Percentiles rank a stretch among this genome's conserved stretches.
These are phyloP conservation scores for Heimioporus sp. DNA, from an alignment of 768 basidiomycete species.

Conservation along the genomic window DNA sequence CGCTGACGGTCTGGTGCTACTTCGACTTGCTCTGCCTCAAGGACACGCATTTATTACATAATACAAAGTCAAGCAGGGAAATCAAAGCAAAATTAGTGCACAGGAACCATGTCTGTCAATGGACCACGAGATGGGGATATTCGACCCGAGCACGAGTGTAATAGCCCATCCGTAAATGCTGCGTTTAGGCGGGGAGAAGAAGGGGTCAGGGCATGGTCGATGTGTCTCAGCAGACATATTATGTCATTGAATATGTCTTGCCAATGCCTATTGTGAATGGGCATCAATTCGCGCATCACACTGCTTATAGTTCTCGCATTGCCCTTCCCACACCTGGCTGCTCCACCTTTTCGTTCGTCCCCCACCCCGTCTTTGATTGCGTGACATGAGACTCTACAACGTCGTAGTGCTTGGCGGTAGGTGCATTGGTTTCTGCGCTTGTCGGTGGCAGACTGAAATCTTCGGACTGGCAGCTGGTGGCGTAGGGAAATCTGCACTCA, in stretches of 20 bases:
- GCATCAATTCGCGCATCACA: conserved; percentile 5
- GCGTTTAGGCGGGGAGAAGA: too few species aligned
- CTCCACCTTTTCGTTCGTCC: conserved; percentile 1
- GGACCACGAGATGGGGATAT: too few species aligned
- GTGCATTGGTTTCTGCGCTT: conserved; percentile 18
- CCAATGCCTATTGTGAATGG: too few species aligned
- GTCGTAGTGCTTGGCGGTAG: conserved; percentile 80
- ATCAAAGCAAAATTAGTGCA: too few species aligned
- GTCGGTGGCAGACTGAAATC: background rate
- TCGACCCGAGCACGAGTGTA: too few species aligned
- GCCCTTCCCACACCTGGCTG: conserved; percentile 22
- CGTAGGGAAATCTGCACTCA: conserved; percentile 85
- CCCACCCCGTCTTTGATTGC: conserved; percentile 7
- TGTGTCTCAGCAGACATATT: too few species aligned
- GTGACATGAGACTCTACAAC: conserved; percentile 67
- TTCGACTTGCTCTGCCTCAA: too few species aligned
- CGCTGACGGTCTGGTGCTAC: background rate
- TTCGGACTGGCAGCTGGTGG: conserved; percentile 67
- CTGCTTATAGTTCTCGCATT: conserved; percentile 5
- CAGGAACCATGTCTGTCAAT: too few species aligned
- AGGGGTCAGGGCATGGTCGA: too few species aligned
- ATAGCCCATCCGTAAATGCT: too few species aligned
- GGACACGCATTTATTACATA: conserved; percentile 7
- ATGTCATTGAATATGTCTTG: too few species aligned
- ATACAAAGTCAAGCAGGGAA: background rate